Conservation (phyloP, 2,329 filamentous ascomycete species). For the Tolypocladium nubicola region DNA sequence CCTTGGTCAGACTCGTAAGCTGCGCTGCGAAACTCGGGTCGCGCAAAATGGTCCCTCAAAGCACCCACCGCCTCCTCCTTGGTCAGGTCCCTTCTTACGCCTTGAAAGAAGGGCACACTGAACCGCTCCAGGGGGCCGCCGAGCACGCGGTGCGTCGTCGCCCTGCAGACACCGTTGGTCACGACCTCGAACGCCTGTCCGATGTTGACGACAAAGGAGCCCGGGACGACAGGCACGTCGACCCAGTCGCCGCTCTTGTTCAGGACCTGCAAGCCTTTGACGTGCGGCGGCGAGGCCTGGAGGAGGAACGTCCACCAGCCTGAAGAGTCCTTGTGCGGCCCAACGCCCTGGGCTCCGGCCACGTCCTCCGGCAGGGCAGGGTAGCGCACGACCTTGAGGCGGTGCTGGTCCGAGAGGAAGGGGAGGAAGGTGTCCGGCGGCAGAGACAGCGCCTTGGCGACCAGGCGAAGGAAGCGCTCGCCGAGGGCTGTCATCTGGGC, state of each 20-base stretch:
- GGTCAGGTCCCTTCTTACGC: conserved; percentile 35
- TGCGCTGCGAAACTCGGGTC: not conserved
- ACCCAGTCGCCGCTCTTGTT: conserved; percentile 38
- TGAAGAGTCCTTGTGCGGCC: conserved; percentile 52
- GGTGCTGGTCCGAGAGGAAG: conserved; percentile 13
- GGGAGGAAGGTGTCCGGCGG: conserved; percentile 35
- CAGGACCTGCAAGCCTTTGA: conserved; percentile 39
- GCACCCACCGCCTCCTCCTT: not conserved
- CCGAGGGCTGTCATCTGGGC: conserved; percentile 37
- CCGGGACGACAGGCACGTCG: conserved; percentile 33
- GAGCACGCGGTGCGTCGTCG: conserved; percentile 37
- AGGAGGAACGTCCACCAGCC: conserved; percentile 52
- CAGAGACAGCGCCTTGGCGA: conserved; percentile 43
- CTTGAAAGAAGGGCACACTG: conserved; percentile 38
- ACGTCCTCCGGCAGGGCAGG: conserved; percentile 10
- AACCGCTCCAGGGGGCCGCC: conserved; percentile 22
- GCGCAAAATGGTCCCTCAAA: not conserved
- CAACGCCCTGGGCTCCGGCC: conserved; percentile 37
- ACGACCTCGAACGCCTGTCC: conserved; percentile 49
- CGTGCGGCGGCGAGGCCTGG: conserved; percentile 36
- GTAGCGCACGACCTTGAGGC: not conserved
- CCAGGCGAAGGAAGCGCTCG: conserved; percentile 42
- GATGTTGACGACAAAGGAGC: conserved; percentile 46
- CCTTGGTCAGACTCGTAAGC: not conserved
- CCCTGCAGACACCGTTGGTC: conserved; percentile 41